Conservation (phyloP, 2,329 filamentous ascomycete species). For the Penicillium polonicum region DNA sequence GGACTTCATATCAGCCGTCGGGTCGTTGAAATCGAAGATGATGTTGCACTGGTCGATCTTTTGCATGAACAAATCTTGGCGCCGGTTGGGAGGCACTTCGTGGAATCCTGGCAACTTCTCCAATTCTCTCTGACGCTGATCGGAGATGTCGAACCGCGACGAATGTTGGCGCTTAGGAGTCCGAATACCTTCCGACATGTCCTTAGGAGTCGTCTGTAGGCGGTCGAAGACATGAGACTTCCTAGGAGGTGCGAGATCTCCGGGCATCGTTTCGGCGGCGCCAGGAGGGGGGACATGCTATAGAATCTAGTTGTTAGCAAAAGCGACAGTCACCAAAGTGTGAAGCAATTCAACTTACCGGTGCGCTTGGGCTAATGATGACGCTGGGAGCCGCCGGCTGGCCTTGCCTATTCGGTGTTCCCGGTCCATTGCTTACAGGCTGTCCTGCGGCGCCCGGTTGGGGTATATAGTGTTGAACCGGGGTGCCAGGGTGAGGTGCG, state of each 20-base stretch:
- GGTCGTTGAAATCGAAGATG: conserved; percentile 99
- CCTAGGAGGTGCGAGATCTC: conserved; percentile 92
- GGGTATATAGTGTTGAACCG: conserved; percentile 41
- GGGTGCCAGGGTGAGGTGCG: conserved; percentile 29
- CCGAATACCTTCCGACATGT: conserved; percentile 90
- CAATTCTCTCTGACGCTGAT: conserved; percentile 80
- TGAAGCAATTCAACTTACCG: conserved; percentile 59
- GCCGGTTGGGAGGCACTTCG: conserved; percentile 89
- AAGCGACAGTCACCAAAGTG: not conserved
- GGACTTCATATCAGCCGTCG: conserved; percentile 97
- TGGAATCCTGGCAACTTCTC: conserved; percentile 98
- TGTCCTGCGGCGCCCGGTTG: conserved; percentile 37
- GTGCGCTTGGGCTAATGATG: conserved; percentile 90
- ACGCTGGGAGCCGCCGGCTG: conserved; percentile 75
- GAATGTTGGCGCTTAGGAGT: conserved; percentile 97
- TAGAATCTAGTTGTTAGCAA: conserved; percentile 10
- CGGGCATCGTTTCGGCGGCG: conserved; percentile 94
- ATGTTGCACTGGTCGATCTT: conserved; percentile 99
- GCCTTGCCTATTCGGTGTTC: conserved; percentile 63
- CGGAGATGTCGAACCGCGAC: conserved; percentile 95
- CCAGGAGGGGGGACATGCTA: conserved; percentile 91
- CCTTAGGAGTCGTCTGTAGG: conserved; percentile 90
- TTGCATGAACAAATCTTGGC: conserved; percentile 98
- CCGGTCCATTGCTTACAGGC: conserved; percentile 51
- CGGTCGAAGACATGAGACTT: conserved; percentile 88